A percentile compares a stretch with the other conserved stretches of the same genome.
Conservation (phyloP, 768 basidiomycete species). For the Boletus barrowsii region DNA sequence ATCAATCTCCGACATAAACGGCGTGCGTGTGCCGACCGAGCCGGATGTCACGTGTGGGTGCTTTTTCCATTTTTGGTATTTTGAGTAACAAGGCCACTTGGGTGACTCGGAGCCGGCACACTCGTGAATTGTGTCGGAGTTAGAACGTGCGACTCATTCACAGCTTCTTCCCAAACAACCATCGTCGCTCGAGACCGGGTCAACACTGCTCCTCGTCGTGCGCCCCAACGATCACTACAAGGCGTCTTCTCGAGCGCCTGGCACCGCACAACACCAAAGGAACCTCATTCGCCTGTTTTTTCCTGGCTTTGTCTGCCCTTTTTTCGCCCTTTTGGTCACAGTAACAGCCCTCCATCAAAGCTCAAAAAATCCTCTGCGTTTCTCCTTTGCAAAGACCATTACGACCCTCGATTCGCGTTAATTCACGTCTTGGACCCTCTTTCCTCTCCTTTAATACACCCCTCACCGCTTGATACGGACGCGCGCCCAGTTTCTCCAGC, state of each 20-base stretch:
- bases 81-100: constrained; percentile 11
- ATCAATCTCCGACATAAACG: constrained; percentile 24
- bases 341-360: constrained; percentile 2
- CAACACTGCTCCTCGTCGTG: constrained; percentile 15
- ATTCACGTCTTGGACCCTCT: constrained; percentile 20
- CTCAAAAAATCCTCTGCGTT: constrained; percentile 18
- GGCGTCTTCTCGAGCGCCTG: neutral
- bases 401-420: constrained; percentile 24
- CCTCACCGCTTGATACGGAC: constrained; percentile 7
- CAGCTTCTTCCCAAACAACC: constrained; percentile 35
- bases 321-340: constrained; percentile 7
- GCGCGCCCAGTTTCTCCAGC: constrained; percentile 11
- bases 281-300: constrained; percentile 10
- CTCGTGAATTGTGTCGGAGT: constrained; percentile 32
- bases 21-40: constrained; percentile 1
- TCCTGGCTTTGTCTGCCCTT: constrained; percentile 13
- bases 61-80: neutral
- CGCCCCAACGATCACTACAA: constrained; percentile 3
- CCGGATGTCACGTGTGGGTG: neutral
- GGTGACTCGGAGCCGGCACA: constrained; percentile 22
- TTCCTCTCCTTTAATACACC: neutral
- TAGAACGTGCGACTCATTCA: constrained; percentile 30
- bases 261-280: neutral
- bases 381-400: neutral
- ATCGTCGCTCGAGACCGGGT: constrained; percentile 25